These are phyloP conservation scores for Lonicera japonica DNA, from an alignment of 129 eudicot genomes.

Conservation along the genomic window DNA sequence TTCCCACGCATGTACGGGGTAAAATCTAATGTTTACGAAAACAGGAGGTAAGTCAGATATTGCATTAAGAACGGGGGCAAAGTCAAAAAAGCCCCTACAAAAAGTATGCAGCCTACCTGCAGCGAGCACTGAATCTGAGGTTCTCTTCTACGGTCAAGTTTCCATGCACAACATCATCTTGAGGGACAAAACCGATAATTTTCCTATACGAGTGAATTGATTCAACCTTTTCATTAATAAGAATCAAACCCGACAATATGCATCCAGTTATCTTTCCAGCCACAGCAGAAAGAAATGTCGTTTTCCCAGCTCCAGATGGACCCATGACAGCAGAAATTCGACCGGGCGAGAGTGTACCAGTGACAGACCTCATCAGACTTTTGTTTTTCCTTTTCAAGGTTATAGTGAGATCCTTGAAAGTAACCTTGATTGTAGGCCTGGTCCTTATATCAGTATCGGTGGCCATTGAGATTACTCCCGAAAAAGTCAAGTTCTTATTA, in stretches of 20 bases:
- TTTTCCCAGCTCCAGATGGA: slow-evolving; percentile 96
- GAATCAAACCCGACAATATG: slow-evolving; percentile 54
- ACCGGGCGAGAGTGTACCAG: slow-evolving; percentile 79
- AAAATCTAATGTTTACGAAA: too few relatives aligned
- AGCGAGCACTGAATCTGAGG: slow-evolving; percentile 82
- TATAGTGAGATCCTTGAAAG: slow-evolving; percentile 77
- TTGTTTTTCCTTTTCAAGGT: slow-evolving; percentile 65
- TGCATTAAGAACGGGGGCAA: too few relatives aligned
- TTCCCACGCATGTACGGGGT: too few relatives aligned
- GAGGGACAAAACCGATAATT: slow-evolving; percentile 90
- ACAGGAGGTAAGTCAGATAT: too few relatives aligned
- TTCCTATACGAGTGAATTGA: slow-evolving; percentile 72
- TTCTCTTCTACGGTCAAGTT: slow-evolving; percentile 94
- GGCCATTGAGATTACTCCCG: slow-evolving; percentile 77
- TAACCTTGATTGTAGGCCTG: slow-evolving; percentile 72
- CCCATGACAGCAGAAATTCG: slow-evolving; percentile 97
- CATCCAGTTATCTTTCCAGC: slow-evolving; percentile 72
- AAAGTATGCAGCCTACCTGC: slow-evolving; percentile 47
- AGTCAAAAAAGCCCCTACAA: too few relatives aligned
- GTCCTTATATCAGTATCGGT: slow-evolving; percentile 47
- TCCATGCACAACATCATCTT: slow-evolving; percentile 96
- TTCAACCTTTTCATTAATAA: slow-evolving; percentile 68
- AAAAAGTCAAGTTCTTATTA: slow-evolving; percentile 63
- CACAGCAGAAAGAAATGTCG: slow-evolving; percentile 81
- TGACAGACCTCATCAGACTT: slow-evolving; percentile 76